Evolutionary conservation across 2,329 filamentous ascomycete genomes (phyloP), one percentile per base, ranked within the genome.

Genomic region (Leptosphaerulina australis): DNA sequence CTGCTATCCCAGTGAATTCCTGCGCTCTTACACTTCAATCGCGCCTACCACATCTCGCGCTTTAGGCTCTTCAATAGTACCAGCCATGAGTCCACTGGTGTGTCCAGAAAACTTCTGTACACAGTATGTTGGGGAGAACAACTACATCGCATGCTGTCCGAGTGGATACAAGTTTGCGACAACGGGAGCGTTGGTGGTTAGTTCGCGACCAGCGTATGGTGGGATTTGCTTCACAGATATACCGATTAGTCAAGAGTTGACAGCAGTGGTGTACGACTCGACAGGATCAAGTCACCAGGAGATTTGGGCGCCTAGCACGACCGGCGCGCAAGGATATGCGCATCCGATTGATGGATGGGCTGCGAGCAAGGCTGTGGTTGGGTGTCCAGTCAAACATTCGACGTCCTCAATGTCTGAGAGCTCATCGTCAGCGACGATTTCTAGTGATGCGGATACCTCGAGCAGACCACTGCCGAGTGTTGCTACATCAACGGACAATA

Each of bases 111-210:
- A 59, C 18, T 67, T 52, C 44, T 59, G 60, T 33, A 63, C 62
- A 1, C 55, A 55, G 33, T 58, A 57, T 17, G 54, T 59, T 3
- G 53, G 47, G 1, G 35, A 52, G 2, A 51, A 52, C 17, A 62
- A 62, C 17, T 69, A 69, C 38, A 44, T 63, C 15, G 66, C 61
- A 3, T 69, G 64, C 44, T 69, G 66, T 56, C 63, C 62, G 7
- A 55, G 37, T 2, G 44, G 39, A 12, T 53, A 53, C 44, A 41
- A 34, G 15, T 49, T 49, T 20, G 24, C 21, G 7, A 37, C 39
- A 10, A 35, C 50, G 12, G 30, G 20, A 11, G 11, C n/a, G 14
- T n/a, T 34, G 15, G 30, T 26, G 1, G 20, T 49, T 3, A 12
- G 20, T 4, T 15, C 14, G 6, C 28, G 52, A n/a, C 52, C 52